phyloP scores from a whole-genome alignment of 2,329 filamentous ascomycete genomes.

The Beauveria scarabaeidicola region DNA sequence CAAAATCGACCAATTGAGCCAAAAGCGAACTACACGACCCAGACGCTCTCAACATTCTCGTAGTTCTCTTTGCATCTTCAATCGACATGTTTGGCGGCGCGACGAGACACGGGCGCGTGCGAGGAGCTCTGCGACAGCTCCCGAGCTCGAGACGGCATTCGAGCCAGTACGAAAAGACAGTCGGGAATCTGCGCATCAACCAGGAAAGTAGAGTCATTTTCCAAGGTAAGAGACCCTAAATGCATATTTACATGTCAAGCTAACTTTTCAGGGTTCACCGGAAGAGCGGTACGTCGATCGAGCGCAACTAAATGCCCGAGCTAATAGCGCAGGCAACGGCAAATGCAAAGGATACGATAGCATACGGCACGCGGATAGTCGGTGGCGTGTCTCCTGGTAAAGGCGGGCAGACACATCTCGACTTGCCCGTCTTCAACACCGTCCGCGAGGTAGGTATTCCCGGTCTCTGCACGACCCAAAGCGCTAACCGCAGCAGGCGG shows the following conservation, averaged over 20 bases:
- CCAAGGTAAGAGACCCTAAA: slow-evolving; percentile 19
- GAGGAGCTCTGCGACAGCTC: background rate
- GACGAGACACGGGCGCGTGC: background rate
- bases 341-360: slow-evolving; percentile 30
- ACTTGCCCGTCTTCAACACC: slow-evolving; percentile 27
- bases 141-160: slow-evolving; percentile 1
- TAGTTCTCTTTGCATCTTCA: too few species aligned
- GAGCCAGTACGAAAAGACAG: slow-evolving; percentile 21
- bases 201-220: slow-evolving; percentile 26
- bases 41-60: background rate
- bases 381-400: slow-evolving; percentile 31
- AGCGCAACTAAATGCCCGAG: background rate
- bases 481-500: slow-evolving; percentile 21
- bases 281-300: slow-evolving; percentile 23
- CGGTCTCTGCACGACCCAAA: background rate
- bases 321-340: slow-evolving; percentile 23
- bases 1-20: background rate
- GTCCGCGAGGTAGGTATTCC: slow-evolving; percentile 22
- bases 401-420: slow-evolving; percentile 24
- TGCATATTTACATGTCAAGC: background rate
- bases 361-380: slow-evolving; percentile 29
- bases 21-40: too few species aligned
- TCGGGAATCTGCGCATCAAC: slow-evolving; percentile 22
- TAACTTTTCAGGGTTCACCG: slow-evolving; percentile 26
- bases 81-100: slow-evolving; percentile 1